Conservation (phyloP, 129 eudicot species). For the Flaveria robusta region DNA sequence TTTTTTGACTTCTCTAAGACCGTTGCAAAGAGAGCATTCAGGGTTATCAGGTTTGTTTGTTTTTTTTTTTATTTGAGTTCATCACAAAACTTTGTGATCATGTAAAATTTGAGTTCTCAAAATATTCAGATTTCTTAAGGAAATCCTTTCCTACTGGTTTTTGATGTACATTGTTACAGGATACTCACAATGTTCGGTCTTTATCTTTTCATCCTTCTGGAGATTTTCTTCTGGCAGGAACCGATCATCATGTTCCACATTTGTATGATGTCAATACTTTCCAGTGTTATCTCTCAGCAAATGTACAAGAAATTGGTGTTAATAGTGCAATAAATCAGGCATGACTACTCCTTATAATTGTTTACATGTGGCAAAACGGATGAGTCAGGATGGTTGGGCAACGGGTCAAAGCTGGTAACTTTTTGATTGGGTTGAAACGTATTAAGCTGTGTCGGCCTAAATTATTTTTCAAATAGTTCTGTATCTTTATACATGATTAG, state of each 20-base stretch:
- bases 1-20: conserved; percentile 92
- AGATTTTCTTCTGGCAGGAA: conserved; percentile 88
- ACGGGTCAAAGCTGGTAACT: neutral
- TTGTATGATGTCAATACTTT: conserved; percentile 80
- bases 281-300: conserved; percentile 76
- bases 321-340: conserved; percentile 88
- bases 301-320: conserved; percentile 60
- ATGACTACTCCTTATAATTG: neutral
- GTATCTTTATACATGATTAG: neutral
- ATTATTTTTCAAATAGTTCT: neutral
- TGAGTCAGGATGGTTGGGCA: conserved; percentile 14
- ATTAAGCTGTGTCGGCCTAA: neutral
- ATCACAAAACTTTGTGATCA: neutral
- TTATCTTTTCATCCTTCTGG: conserved; percentile 95
- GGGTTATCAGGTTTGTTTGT: conserved; percentile 75
- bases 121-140: neutral
- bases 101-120: neutral
- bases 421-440: neutral
- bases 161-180: conserved; percentile 50
- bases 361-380: neutral
- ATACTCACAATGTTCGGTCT: conserved; percentile 90
- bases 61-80: conserved; percentile 15
- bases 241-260: conserved; percentile 89
- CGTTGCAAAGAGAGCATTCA: conserved; percentile 78
- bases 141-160: neutral